Base-by-base conservation (phyloP, 768 basidiomycete genomes). In the Lactarius akahatsu region DNA sequence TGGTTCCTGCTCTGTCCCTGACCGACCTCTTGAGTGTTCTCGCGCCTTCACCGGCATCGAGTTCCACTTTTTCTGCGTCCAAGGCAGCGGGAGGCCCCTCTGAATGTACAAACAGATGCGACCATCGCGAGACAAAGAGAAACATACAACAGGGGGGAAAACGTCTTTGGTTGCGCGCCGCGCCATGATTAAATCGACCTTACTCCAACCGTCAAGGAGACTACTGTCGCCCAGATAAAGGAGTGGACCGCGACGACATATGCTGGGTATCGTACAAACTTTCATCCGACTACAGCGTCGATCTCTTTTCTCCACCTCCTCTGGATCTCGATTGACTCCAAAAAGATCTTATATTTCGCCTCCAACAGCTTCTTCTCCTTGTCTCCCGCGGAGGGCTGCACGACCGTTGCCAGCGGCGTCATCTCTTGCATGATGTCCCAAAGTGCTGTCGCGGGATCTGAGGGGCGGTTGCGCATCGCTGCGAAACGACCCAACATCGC, bases 341-440 rank as follows among this genome's bases (percentile, higher is more conserved):
- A 77, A 80, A 98, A 98, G 73, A 98, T 95, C 75, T 85, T 87
- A 77, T 97, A 98, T 80, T 99, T 99, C 9, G 89, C 93, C 62
- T 92, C 86, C 59, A 98, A 79, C 57, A 98, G 75, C 73, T 80
- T 88, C 76, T 85, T 87, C 77, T 91, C 93, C 75, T 79, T 85
- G 1, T 75, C 68, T 4, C 83, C 81, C 13, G 87, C 86, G 18
- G 80, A 78, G 2, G 96, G 92, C 8, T 77, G 73, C 40, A 99
- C 81, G 54, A 89, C 79, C 18, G 83, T 86, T 4, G 91, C 96
- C 1, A 87, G 79, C 40, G 92, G 90, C 8, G 95, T 96, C 97
- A 99, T 98, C 71, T 94, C 89, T 64, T 88, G 94, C 96, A 98
- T 98, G 71, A 96, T 91, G 56, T 86, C 81, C 96, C 97, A 99